Conservation (phyloP, 2,329 filamentous ascomycete species). For the Fusarium sp. region DNA sequence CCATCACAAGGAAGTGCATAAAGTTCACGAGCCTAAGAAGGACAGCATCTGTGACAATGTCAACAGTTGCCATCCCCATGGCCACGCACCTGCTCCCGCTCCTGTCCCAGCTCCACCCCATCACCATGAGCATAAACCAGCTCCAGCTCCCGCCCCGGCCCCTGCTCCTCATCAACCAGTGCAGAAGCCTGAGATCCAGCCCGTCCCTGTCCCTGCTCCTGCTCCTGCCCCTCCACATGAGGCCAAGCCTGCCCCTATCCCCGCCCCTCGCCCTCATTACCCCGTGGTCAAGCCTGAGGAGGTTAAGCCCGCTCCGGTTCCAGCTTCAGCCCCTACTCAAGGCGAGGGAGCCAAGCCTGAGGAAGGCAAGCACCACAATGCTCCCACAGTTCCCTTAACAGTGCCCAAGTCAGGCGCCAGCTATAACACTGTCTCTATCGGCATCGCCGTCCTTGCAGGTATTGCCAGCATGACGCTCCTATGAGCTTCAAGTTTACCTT, state of each 20-base stretch:
- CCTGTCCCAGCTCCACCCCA: no score
- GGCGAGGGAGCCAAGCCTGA: neutral
- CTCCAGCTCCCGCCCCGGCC: slow-evolving; percentile 11
- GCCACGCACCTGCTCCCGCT: slow-evolving; percentile 20
- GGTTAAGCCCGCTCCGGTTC: neutral
- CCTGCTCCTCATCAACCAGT: neutral
- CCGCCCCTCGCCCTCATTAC: slow-evolving; percentile 9
- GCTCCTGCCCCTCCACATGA: neutral
- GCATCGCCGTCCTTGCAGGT: slow-evolving; percentile 24
- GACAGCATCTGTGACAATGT: slow-evolving; percentile 9
- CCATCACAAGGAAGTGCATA: neutral
- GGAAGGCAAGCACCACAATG: neutral
- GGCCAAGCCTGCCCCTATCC: neutral
- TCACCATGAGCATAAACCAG: no score
- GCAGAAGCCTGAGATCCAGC: neutral
- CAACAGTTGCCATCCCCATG: neutral
- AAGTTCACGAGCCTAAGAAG: neutral
- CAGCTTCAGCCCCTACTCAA: neutral
- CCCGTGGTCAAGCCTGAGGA: neutral
- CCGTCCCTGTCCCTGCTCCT: neutral
- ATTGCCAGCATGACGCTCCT: slow-evolving; percentile 31
- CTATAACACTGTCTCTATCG: slow-evolving; percentile 28
- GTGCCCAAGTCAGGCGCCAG: slow-evolving; percentile 38
- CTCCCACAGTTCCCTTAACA: slow-evolving; percentile 22
- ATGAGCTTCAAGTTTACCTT: slow-evolving; percentile 1